A percentile compares a stretch with the other conserved stretches of the same genome.
Conservation (phyloP, 176 grass and related monocot species). For the Phyllostachys edulis region DNA sequence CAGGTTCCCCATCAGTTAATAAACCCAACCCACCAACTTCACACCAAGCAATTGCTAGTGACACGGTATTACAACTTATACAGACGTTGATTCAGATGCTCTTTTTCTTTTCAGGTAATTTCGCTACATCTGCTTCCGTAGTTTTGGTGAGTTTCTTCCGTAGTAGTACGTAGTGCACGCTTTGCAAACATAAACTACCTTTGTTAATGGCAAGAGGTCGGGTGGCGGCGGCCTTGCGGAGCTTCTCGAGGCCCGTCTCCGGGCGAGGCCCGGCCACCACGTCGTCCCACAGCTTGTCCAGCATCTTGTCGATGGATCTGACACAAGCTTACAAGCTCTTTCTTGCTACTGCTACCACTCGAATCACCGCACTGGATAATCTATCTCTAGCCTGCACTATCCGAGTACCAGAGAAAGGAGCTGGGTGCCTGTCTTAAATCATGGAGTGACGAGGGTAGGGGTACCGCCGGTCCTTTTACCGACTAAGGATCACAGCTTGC, state of each 20-base stretch:
- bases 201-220: constrained; percentile 48
- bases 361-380: background rate
- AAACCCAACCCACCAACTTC: background rate
- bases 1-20: background rate
- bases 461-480: background rate
- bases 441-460: background rate
- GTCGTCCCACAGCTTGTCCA: constrained; percentile 95
- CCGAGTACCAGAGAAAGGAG: no score
- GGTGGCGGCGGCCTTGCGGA: constrained; percentile 52
- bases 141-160: no score
- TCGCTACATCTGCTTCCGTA: background rate
- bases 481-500: background rate
- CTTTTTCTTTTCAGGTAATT: background rate
- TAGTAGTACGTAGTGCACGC: background rate
- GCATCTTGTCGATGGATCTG: constrained; percentile 37
- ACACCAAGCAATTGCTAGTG: background rate
- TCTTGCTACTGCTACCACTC: background rate
- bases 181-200: constrained; percentile 21
- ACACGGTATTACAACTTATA: no score
- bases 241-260: constrained; percentile 80
- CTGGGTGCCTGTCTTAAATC: constrained; percentile 6
- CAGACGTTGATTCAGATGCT: no score
- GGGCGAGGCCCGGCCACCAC: constrained; percentile 82
- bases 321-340: no score
- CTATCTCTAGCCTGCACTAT: background rate